Evolutionary conservation across 2,329 filamentous ascomycete genomes (phyloP), one percentile per base, ranked within the genome.

Genomic region (Talaromyces verruculosus): DNA sequence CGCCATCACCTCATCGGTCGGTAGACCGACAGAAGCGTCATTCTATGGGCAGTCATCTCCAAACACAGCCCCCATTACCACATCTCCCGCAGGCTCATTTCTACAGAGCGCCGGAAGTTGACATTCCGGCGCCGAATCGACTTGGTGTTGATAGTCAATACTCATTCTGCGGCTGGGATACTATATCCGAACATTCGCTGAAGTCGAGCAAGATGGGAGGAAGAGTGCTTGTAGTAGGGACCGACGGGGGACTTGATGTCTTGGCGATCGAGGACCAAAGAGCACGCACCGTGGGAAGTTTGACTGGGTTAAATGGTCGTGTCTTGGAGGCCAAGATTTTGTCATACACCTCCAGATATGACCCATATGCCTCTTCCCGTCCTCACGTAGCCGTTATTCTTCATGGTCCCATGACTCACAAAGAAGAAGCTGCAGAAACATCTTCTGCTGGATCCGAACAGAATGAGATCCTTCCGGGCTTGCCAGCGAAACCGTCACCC

Each of bases 271-370:
- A 88, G 51, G 91, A 89, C 72, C 88, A 88, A 68, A 90, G 90
- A 59, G 77, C 92, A 63, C 89, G 92, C 64, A 84, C 87, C 25
- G 80, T 92, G 35, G 89, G 89, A 22, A 87, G 87, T 65, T 80
- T 97, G 58, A 89, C 90, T 72, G 92, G 91, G 4, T 82, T 97
- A 33, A 87, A 89, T 71, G 94, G 94, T 47, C 88, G 88, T 25
- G 91, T 97, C 0, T 83, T 92, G 69, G 86, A 90, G 69, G 93
- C 93, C 64, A 96, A 94, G 77, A 87, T 97, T 28, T 78, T 97
- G 59, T 89, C 91, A 0, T 92, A 89, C 85, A 86, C 83, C 19
- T 78, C 84, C 30, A 77, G 81, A 7, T 80, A 81, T 61, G 85
- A 89, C 63, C 81, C 81, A 0, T 75, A 84, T 39, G 79, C 83